phyloP scores from a whole-genome alignment of 164 flowering plant genomes.

The Nymphaea colorata region DNA sequence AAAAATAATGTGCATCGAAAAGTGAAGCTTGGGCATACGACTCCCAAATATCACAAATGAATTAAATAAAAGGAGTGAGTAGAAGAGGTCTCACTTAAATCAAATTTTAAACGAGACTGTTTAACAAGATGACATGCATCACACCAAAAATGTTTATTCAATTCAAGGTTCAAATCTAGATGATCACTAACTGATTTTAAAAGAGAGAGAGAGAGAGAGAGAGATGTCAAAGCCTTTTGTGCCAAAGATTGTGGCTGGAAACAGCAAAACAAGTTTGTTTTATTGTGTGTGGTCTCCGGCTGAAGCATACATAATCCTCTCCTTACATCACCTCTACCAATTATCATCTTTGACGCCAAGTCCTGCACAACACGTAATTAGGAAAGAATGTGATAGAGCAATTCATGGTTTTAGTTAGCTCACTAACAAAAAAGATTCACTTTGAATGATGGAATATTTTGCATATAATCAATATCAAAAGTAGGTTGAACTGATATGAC shows the following conservation, averaged over 20 bases:
- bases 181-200: too few relatives aligned
- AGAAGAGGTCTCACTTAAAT: not conserved
- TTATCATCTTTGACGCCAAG: not conserved
- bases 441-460: not conserved
- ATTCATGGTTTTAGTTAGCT: not conserved
- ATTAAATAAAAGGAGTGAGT: not conserved
- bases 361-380: not conserved
- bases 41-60: constrained; percentile 4
- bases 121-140: not conserved
- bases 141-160: not conserved
- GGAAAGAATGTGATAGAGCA: not conserved
- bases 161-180: too few relatives aligned
- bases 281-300: too few relatives aligned
- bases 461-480: not conserved
- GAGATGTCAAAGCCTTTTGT: too few relatives aligned
- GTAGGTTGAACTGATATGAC: too few relatives aligned
- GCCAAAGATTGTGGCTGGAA: too few relatives aligned
- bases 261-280: too few relatives aligned
- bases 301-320: too few relatives aligned
- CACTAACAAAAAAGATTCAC: not conserved
- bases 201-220: too few relatives aligned
- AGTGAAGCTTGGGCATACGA: not conserved
- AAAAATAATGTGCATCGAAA: constrained; percentile 2
- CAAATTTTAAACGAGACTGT: not conserved
- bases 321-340: not conserved